A percentile compares a stretch with the other conserved stretches of the same genome.
Evolutionary conservation across 495 filamentous ascomycete genomes (phyloP).

Genomic region (Polyplosphaeria fusca): DNA sequence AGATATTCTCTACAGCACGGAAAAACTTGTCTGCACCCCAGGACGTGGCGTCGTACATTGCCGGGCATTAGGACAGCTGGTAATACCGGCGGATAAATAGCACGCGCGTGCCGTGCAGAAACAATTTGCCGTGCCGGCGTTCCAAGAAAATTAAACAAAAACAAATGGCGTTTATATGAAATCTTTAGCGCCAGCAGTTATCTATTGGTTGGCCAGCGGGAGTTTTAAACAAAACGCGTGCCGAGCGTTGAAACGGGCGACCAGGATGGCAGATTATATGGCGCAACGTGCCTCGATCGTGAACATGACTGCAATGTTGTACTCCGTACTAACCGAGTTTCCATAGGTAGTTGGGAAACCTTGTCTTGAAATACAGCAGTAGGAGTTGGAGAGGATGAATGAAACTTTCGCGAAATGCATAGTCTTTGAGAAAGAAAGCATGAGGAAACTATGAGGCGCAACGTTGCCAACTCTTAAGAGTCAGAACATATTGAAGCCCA

Average conservation of each 20-base stretch:
- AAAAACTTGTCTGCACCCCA: not conserved
- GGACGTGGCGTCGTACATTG: not conserved
- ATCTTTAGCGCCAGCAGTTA: not conserved
- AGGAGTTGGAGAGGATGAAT: no score
- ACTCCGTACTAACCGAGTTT: no score
- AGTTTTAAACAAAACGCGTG: not conserved
- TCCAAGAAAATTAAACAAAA: not conserved
- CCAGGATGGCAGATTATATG: slow-evolving; percentile 11
- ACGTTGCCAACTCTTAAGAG: no score
- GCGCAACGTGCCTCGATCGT: not conserved
- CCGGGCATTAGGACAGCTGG: not conserved
- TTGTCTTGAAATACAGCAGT: no score
- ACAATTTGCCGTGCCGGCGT: not conserved
- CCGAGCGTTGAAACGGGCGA: slow-evolving; percentile 18
- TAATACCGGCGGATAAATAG: slow-evolving; percentile 27
- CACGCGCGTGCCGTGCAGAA: not conserved
- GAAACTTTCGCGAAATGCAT: no score
- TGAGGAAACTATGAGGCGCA: no score
- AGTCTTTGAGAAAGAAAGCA: no score
- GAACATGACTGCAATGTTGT: not conserved
- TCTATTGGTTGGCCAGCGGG: slow-evolving; percentile 4
- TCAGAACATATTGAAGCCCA: no score
- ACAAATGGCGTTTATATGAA: slow-evolving; percentile 23
- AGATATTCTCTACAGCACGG: not conserved
- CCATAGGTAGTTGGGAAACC: no score